phyloP scores from a whole-genome alignment of 176 grass and related monocot species.

The Oryza meridionalis region DNA sequence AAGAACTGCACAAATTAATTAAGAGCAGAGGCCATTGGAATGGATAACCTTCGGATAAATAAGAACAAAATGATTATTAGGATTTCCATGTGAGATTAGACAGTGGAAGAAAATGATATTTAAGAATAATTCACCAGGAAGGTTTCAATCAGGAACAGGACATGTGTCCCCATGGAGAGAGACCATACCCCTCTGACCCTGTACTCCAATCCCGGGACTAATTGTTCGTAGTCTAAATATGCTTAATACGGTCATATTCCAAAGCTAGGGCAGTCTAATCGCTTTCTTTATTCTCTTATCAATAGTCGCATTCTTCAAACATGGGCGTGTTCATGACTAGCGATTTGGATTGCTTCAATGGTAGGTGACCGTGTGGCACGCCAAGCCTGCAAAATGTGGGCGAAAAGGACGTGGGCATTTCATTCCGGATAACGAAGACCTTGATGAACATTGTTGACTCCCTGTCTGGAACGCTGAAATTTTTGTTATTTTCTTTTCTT shows the following conservation, averaged over 20 bases:
- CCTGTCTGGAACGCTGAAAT: background rate
- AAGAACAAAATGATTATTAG: background rate
- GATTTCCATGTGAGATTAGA: background rate
- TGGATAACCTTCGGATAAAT: background rate
- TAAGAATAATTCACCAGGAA: background rate
- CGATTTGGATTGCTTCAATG: background rate
- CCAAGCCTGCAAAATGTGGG: slow-evolving; percentile 30
- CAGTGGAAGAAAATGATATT: background rate
- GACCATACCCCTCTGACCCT: background rate
- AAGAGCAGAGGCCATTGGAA: background rate
- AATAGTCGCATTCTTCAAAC: background rate
- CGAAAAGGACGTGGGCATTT: background rate
- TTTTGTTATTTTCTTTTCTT: background rate
- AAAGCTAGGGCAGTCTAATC: background rate
- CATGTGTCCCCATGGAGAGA: background rate
- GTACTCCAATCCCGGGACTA: background rate
- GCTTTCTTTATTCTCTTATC: background rate
- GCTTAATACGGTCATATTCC: slow-evolving; percentile 13
- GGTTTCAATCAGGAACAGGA: background rate
- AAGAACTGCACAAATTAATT: background rate
- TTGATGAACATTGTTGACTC: background rate
- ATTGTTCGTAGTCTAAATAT: slow-evolving; percentile 3
- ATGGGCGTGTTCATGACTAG: background rate
- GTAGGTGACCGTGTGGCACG: background rate
- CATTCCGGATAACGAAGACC: slow-evolving; percentile 14